Base-by-base conservation (phyloP, 139 green algal species). In the Edaphochlamys debaryana region DNA sequence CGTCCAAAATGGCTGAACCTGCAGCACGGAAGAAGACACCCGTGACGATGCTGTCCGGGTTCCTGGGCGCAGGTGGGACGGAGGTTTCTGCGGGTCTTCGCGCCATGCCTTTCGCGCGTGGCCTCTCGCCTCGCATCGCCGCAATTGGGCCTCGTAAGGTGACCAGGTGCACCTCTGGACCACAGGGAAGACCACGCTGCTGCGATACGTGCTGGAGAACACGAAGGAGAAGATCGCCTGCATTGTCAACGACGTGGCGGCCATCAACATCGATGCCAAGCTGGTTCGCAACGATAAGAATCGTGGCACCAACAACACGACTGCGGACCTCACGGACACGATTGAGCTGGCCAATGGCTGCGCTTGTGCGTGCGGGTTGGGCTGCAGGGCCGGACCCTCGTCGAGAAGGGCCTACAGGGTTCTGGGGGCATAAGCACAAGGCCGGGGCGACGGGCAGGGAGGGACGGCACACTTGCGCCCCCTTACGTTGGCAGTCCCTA, bases 261-360 rank as follows among this genome's bases (percentile, higher is more conserved):
- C 62, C 8, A 90, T 99, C 38, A 99, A 99, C 87, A 96, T 99
- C 25, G 96, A 99, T 76, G 95, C 96, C 52, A 98, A 98, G 86
- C 93, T 98, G 0, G 93, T 98, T 25, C 85, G 93, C 45, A 95
- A 95, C 52, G 88, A 94, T 52, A 83, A 86, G 64, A 90, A 88
- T 58, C 54, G 79, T 52, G 82, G 56, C 27, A 45, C 48, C 66
- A 72, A 86, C 91, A 87, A 87, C 80, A 82, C 80, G 0, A 90
- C 78, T 1, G 76, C 82, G 27, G 96, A 98, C 84, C 90, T 99
- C 15, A 93, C 94, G 6, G 96, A 98, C 84, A 99, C 96, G 0
- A 94, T 99, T 23, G 95, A 99, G 91, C 90, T 99, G 37, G 88
- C 92, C 13, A 99, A 99, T 74, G 96, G 96, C 60, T 98, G 96